Evolutionary conservation across 2,329 filamentous ascomycete species (phyloP).

Genomic region (Nigrospora sphaerica): DNA sequence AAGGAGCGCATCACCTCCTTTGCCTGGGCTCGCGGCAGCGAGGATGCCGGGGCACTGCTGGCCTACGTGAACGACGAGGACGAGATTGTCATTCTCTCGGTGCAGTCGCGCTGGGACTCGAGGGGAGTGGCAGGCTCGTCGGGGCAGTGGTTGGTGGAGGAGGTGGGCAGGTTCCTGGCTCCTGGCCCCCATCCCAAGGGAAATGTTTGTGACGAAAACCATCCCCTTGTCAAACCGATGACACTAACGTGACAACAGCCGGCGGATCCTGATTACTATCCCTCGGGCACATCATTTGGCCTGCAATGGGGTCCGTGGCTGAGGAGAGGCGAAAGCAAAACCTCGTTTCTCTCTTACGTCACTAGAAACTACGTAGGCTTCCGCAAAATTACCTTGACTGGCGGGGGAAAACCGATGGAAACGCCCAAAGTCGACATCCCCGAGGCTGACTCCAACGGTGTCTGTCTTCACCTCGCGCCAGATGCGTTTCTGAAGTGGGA

Average conservation of each 20-base stretch:
- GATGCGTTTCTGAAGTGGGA: slow-evolving; percentile 53
- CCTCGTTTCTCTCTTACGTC: slow-evolving; percentile 42
- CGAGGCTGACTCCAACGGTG: slow-evolving; percentile 33
- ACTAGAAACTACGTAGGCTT: slow-evolving; percentile 48
- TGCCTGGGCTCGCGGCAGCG: slow-evolving; percentile 42
- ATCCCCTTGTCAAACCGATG: neutral
- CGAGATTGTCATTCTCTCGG: slow-evolving; percentile 43
- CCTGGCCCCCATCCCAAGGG: slow-evolving; percentile 33
- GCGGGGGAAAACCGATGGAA: slow-evolving; percentile 24
- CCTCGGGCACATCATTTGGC: slow-evolving; percentile 40
- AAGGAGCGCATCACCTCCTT: slow-evolving; percentile 39
- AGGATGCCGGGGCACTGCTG: slow-evolving; percentile 34
- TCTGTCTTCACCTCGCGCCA: slow-evolving; percentile 41
- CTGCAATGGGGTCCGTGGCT: slow-evolving; percentile 50
- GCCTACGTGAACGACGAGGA: slow-evolving; percentile 44
- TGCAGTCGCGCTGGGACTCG: slow-evolving; percentile 29
- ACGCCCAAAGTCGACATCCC: slow-evolving; percentile 31
- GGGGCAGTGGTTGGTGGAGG: slow-evolving; percentile 39
- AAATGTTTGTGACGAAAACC: slow-evolving; percentile 14
- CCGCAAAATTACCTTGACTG: slow-evolving; percentile 36
- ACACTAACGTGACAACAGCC: slow-evolving; percentile 9
- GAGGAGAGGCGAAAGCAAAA: slow-evolving; percentile 21
- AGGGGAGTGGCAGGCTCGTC: slow-evolving; percentile 9
- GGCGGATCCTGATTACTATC: slow-evolving; percentile 40
- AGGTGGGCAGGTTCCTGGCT: slow-evolving; percentile 41